Conservation (phyloP, 1,139 yeast species). For the Eremothecium sinecaudum region DNA sequence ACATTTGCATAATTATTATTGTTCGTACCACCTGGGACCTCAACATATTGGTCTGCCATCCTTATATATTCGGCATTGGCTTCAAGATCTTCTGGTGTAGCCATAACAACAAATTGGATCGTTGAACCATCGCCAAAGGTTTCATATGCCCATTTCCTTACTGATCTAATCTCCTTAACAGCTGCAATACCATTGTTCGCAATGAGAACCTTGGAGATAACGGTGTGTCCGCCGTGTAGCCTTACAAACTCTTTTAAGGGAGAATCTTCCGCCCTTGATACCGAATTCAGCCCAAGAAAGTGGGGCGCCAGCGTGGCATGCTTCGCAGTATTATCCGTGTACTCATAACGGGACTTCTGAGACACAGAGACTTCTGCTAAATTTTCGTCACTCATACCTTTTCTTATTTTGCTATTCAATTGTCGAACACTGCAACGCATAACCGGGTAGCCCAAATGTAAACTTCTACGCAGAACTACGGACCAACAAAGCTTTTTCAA, state of each 20-base stretch:
- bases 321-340: constrained; percentile 31
- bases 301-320: constrained; percentile 48
- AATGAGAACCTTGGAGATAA: constrained; percentile 75
- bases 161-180: constrained; percentile 92
- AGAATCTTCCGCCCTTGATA: constrained; percentile 58
- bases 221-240: constrained; percentile 89
- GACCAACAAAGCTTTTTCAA: not conserved
- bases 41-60: constrained; percentile 98
- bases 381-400: constrained; percentile 34
- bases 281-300: constrained; percentile 72
- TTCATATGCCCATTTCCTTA: constrained; percentile 97
- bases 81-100: constrained; percentile 94
- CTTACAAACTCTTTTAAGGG: constrained; percentile 79
- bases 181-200: constrained; percentile 99
- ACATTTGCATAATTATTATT: constrained; percentile 97
- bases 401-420: constrained; percentile 1
- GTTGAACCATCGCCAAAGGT: constrained; percentile 93
- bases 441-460: not conserved
- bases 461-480: not conserved
- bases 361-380: constrained; percentile 31
- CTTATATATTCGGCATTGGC: constrained; percentile 97
- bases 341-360: constrained; percentile 24
- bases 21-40: constrained; percentile 98
- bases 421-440: not conserved
- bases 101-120: constrained; percentile 93